Conservation (phyloP, 176 grass and related monocot species). For the Panicum miliaceum region DNA sequence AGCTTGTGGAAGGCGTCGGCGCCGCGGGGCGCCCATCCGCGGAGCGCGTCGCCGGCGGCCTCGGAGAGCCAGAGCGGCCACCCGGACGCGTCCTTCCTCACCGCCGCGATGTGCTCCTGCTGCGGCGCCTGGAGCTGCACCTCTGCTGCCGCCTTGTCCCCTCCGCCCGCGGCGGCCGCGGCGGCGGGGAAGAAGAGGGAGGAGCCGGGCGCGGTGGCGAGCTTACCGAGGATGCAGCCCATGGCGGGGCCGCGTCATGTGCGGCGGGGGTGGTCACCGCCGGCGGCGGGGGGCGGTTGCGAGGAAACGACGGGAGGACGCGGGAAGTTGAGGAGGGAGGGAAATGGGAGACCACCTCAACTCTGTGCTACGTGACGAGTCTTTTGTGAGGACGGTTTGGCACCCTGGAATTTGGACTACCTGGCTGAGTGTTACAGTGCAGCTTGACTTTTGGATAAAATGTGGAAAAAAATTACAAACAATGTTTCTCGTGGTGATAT, state of each 20-base stretch:
- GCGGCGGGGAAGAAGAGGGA: conserved; percentile 61
- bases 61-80: conserved; percentile 91
- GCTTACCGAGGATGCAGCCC: conserved; percentile 91
- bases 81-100: conserved; percentile 59
- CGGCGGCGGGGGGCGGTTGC: conserved; percentile 19
- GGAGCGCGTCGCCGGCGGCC: conserved; percentile 76
- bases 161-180: background rate
- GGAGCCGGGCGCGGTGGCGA: conserved; percentile 45
- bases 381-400: conserved; percentile 45
- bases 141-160: background rate
- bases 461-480: background rate
- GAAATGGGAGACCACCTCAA: conserved; percentile 25
- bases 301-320: conserved; percentile 34
- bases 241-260: conserved; percentile 63
- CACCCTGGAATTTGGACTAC: conserved; percentile 19
- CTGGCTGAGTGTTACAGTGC: background rate
- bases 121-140: conserved; percentile 52
- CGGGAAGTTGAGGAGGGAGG: conserved; percentile 41
- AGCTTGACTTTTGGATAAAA: background rate
- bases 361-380: background rate
- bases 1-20: conserved; percentile 88
- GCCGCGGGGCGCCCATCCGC: conserved; percentile 74
- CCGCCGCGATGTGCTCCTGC: conserved; percentile 48
- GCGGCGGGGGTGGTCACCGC: conserved; percentile 13
- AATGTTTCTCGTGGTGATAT: no score